These are phyloP conservation scores for Brassica nigra DNA, from an alignment of 345 rosid genomes.

Conservation along the genomic window DNA sequence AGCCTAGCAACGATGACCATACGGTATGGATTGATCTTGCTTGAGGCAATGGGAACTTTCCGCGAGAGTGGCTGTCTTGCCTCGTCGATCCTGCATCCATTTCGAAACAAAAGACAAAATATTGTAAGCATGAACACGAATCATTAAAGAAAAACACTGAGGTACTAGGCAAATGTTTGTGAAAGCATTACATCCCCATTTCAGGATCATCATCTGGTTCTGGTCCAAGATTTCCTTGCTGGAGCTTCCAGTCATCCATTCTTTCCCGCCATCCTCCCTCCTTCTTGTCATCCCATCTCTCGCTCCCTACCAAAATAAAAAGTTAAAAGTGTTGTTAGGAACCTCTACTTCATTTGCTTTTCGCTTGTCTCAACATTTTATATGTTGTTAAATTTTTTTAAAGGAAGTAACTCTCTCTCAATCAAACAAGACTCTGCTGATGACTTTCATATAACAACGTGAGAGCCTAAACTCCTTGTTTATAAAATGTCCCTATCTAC, in stretches of 20 bases:
- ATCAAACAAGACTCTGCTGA: background rate
- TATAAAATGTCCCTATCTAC: background rate
- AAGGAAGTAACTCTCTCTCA: background rate
- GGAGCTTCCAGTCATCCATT: conserved; percentile 92
- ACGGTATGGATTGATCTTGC: conserved; percentile 90
- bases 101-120: conserved; percentile 12
- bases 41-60: conserved; percentile 92
- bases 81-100: conserved; percentile 73
- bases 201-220: conserved; percentile 83
- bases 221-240: conserved; percentile 81
- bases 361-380: background rate
- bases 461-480: background rate
- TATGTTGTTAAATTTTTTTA: background rate
- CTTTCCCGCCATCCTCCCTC: conserved; percentile 88
- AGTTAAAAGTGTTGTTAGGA: background rate
- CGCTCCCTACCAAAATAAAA: conserved; percentile 55
- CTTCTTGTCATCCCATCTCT: conserved; percentile 83
- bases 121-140: conserved; percentile 13
- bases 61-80: conserved; percentile 90
- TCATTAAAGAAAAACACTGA: background rate
- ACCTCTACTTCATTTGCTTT: conserved; percentile 5
- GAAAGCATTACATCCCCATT: conserved; percentile 59
- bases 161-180: background rate
- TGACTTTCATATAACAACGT: background rate
- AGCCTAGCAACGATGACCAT: conserved; percentile 96